Evolutionary conservation across 805 yeast species (phyloP), one percentile per base, ranked within the genome.

Genomic region (Debaryomyces prosopidis): DNA sequence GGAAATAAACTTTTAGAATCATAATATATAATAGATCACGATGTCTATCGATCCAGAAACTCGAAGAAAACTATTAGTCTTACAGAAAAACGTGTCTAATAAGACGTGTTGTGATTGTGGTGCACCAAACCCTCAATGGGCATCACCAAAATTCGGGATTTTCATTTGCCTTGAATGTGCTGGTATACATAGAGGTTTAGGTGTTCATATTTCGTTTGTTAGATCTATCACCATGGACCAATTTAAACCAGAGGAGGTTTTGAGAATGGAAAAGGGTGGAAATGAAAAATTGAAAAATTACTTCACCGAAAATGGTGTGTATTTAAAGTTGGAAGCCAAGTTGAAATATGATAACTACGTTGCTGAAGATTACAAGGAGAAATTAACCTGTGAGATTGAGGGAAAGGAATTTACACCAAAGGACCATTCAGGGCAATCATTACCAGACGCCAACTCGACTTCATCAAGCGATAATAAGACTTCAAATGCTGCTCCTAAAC

Each of bases 61-160:
- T 48, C 86, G 96, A 65, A 83, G 96, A 62, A 83, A 85, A 62
- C 75, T 88, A 34, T 60, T 72, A 54, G 82, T 82, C 36, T 70
- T 92, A 49, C 98, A 92, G 61, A 89, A 89, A 62, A 73, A 75
- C 39, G 96, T 92, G 20, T 85, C 75, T 11, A 63, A 63, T 47
- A 89, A 86, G 71, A 84, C 81, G 65, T 94, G 99, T 68, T 86
- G 89, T 65, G 99, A 94, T 65, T 94, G 99, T 68, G 77, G 73
- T 32, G 96, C 97, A 1, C 96, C 96, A 47, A 92, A 91, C 63
- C 99, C 99, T 8, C 99, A 94, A 66, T 94, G 99, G 99, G 97
- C 98, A 1, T 89, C 97, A 11, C 98, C 98, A 31, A 94, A 94
- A 67, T 90, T 92, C 69, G 99, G 99, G 48, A 87, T 94, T 49